These are phyloP conservation scores for Ophiostoma perfectum DNA, from an alignment of 2,329 filamentous ascomycete species.

Conservation along the genomic window DNA sequence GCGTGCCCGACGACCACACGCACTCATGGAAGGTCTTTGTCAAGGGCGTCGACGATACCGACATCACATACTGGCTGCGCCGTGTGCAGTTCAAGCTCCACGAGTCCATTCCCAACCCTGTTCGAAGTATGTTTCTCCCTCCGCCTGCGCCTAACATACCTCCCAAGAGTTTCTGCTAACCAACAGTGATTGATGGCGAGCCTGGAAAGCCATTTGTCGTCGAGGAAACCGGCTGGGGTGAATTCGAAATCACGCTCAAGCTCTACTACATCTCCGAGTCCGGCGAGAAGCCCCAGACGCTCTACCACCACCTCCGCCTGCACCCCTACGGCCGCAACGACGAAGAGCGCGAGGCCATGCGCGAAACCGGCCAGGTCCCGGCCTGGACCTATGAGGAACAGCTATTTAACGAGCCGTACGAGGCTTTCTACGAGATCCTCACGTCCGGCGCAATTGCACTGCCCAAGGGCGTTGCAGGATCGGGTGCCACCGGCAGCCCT, in stretches of 20 bases:
- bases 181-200: constrained; percentile 61
- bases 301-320: constrained; percentile 86
- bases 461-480: constrained; percentile 47
- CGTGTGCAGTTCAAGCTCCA: constrained; percentile 98
- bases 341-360: constrained; percentile 59
- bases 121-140: constrained; percentile 56
- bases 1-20: constrained; percentile 83
- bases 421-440: constrained; percentile 82
- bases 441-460: constrained; percentile 62
- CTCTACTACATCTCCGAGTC: constrained; percentile 86
- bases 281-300: constrained; percentile 89
- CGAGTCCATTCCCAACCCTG: constrained; percentile 88
- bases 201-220: constrained; percentile 69
- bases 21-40: constrained; percentile 97
- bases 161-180: not conserved
- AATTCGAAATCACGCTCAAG: constrained; percentile 94
- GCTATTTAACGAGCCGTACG: constrained; percentile 94
- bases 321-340: constrained; percentile 86
- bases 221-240: constrained; percentile 92
- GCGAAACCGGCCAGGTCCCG: constrained; percentile 57
- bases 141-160: not conserved
- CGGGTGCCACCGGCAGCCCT: constrained; percentile 37
- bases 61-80: constrained; percentile 91
- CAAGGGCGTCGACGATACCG: constrained; percentile 78
- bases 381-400: constrained; percentile 89